A percentile compares a stretch with the other conserved stretches of the same genome.
phyloP scores from a whole-genome alignment of 164 flowering plant species.

The Brasenia schreberi region DNA sequence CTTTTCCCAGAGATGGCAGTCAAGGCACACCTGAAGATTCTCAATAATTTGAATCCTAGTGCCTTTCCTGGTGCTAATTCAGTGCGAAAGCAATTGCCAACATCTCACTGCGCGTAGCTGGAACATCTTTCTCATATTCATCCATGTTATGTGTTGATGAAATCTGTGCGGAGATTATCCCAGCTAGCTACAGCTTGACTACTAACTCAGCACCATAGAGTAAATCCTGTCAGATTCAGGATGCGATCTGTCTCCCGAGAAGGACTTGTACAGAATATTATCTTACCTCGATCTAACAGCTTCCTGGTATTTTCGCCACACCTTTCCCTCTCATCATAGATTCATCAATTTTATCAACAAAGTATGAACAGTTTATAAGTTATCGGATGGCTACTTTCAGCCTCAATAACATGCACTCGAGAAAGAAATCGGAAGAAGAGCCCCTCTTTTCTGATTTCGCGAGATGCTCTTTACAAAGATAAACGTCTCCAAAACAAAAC shows the following conservation, averaged over 20 bases:
- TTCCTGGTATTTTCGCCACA: constrained; percentile 32
- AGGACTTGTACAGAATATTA: constrained; percentile 26
- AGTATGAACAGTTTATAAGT: not conserved
- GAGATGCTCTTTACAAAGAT: too few relatives aligned
- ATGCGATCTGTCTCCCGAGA: constrained; percentile 28
- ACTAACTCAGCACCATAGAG: constrained; percentile 23
- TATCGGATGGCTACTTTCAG: too few relatives aligned
- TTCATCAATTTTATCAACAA: constrained; percentile 27
- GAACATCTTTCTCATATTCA: constrained; percentile 46
- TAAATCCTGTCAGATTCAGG: constrained; percentile 15
- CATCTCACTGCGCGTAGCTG: constrained; percentile 44
- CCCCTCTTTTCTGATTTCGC: too few relatives aligned
- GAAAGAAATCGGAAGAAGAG: too few relatives aligned
- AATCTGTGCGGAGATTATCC: constrained; percentile 35
- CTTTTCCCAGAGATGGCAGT: constrained; percentile 39
- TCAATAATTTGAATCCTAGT: constrained; percentile 27
- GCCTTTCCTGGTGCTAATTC: constrained; percentile 18
- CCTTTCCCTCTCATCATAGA: constrained; percentile 24
- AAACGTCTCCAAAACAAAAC: too few relatives aligned
- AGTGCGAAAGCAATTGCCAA: constrained; percentile 41
- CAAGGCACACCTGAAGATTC: constrained; percentile 32
- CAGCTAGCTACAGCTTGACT: constrained; percentile 15
- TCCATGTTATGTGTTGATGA: constrained; percentile 40
- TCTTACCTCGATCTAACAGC: constrained; percentile 37
- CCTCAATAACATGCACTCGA: too few relatives aligned